Conservation (phyloP, 306 rosid species). For the Inga oerstediana region DNA sequence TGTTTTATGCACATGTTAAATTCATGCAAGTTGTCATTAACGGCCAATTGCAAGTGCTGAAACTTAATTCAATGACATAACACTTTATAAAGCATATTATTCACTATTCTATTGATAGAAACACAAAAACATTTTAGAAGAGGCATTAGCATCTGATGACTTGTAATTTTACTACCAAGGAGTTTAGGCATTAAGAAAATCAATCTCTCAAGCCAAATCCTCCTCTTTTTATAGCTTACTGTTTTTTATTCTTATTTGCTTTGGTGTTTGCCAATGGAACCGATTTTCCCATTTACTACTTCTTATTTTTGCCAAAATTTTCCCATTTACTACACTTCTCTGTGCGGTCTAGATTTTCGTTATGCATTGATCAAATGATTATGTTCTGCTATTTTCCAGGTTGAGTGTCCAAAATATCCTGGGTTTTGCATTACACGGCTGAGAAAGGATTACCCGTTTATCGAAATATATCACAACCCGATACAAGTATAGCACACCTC, state of each 20-base stretch:
- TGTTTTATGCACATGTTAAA: constrained; percentile 83
- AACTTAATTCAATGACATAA: constrained; percentile 7
- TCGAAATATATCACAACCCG: constrained; percentile 82
- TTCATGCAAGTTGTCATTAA: constrained; percentile 59
- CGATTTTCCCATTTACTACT: not conserved
- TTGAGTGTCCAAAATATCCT: constrained; percentile 97
- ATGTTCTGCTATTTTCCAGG: constrained; percentile 60
- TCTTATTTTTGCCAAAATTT: not conserved
- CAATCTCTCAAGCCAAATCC: not conserved
- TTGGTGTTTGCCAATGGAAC: not conserved
- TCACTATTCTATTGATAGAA: not conserved
- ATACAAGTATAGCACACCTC: constrained; percentile 56
- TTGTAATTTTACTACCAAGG: constrained; percentile 19
- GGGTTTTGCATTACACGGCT: constrained; percentile 90
- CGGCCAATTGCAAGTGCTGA: not conserved
- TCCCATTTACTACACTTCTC: not conserved
- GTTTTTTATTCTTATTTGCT: constrained; percentile 8
- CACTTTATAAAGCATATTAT: not conserved
- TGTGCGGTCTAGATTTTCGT: not conserved
- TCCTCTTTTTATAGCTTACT: not conserved
- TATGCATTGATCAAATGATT: constrained; percentile 14
- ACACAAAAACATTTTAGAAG: constrained; percentile 2
- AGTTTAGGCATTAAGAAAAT: constrained; percentile 1
- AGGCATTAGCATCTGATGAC: constrained; percentile 9
- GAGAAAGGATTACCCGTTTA: constrained; percentile 88